A percentile compares a stretch with the other conserved stretches of the same genome.
These are phyloP conservation scores for Gossypium schwendimanii DNA, from an alignment of 441 rosid species.

Conservation along the genomic window DNA sequence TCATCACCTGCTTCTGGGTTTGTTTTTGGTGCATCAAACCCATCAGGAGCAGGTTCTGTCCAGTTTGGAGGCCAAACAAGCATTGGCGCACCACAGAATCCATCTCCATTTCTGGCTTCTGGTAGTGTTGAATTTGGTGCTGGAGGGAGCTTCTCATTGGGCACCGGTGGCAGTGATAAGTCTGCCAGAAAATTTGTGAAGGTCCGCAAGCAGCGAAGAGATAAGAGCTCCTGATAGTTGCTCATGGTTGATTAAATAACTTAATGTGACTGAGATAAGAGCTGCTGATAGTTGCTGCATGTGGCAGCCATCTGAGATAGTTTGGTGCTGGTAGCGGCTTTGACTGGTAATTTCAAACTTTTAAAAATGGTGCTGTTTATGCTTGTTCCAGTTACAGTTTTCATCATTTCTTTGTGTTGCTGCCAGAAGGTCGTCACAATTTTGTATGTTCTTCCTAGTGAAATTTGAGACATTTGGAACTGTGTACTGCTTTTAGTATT, in stretches of 20 bases:
- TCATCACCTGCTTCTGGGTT: conserved; percentile 22
- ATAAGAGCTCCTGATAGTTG: conserved; percentile 18
- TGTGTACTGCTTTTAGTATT: conserved; percentile 11
- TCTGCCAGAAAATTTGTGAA: conserved; percentile 46
- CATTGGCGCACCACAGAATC: conserved; percentile 32
- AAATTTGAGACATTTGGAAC: conserved; percentile 13
- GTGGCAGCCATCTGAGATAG: neutral
- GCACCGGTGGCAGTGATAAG: conserved; percentile 70
- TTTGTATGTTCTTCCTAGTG: conserved; percentile 27
- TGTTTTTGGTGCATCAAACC: conserved; percentile 30
- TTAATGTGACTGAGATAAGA: neutral
- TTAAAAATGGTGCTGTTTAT: neutral
- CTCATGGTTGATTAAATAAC: conserved; percentile 7
- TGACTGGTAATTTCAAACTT: no score
- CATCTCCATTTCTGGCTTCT: conserved; percentile 57
- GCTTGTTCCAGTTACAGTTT: neutral
- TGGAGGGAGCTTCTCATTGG: conserved; percentile 80
- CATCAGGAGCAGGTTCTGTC: conserved; percentile 46
- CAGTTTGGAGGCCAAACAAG: conserved; percentile 61
- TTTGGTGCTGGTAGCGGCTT: neutral
- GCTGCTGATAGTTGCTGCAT: conserved; percentile 9
- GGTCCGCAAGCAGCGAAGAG: conserved; percentile 44
- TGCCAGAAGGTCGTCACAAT: conserved; percentile 23
- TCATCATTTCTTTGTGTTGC: neutral
- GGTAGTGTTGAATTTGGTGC: conserved; percentile 55